phyloP scores from a whole-genome alignment of 352 stramenopile genomes.

The Phytophthora pluvialis region DNA sequence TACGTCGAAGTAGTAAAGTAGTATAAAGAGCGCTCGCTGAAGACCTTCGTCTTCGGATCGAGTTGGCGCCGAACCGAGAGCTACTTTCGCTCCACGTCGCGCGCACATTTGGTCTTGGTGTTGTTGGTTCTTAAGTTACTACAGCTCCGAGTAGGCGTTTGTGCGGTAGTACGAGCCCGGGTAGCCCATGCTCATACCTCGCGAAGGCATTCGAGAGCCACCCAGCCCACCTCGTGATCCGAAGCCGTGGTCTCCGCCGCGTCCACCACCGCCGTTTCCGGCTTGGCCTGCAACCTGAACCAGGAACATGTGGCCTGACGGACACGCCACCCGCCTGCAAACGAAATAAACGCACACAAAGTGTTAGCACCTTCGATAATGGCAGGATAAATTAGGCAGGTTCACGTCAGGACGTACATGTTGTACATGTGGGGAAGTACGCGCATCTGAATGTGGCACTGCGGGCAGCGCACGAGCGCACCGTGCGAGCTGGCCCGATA shows the following conservation, averaged over 20 bases:
- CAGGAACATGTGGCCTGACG: constrained; percentile 86
- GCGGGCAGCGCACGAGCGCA: constrained; percentile 83
- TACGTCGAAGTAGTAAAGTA: constrained; percentile 26
- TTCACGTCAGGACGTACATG: constrained; percentile 69
- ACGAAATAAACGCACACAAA: constrained; percentile 2
- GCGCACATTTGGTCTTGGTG: constrained; percentile 21
- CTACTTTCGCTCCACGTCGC: constrained; percentile 31
- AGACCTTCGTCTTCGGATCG: constrained; percentile 18
- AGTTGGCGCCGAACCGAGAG: constrained; percentile 12
- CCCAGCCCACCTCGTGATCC: constrained; percentile 32
- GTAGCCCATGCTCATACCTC: constrained; percentile 56
- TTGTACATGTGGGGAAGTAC: constrained; percentile 91
- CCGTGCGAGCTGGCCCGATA: constrained; percentile 84
- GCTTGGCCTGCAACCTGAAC: constrained; percentile 73
- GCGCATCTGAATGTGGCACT: constrained; percentile 89
- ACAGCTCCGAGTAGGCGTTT: constrained; percentile 64
- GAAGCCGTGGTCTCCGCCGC: constrained; percentile 31
- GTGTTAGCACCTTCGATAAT: constrained; percentile 6
- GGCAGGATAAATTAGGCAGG: background rate
- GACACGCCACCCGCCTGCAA: constrained; percentile 78
- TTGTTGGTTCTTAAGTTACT: constrained; percentile 38
- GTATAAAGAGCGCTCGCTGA: constrained; percentile 22
- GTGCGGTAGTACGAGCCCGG: constrained; percentile 62
- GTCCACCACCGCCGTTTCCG: constrained; percentile 22
- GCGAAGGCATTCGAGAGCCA: constrained; percentile 31